Evolutionary conservation across 495 filamentous ascomycete genomes (phyloP), one percentile per base, ranked within the genome.

Genomic region (Cercophora sp.): DNA sequence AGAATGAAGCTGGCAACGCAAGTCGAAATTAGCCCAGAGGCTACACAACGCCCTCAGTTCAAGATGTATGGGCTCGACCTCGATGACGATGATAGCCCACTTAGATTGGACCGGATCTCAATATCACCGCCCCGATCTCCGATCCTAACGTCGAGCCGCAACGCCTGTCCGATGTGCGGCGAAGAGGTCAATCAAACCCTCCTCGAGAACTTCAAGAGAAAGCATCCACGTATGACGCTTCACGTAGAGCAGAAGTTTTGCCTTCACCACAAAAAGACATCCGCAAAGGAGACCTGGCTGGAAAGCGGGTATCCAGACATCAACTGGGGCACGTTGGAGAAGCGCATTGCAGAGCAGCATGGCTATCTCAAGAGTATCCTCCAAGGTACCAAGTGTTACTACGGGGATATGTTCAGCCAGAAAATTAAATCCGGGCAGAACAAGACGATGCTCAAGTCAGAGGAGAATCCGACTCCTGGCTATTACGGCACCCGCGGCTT

Each of bases 401-500:
- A 85, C 58, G 71, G 82, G 24, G 74, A 82, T 13, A 63, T 76
- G 2, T 73, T 91, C 29, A 76, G 77, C 15, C 69, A 77, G n/a
- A 78, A 63, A 2, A 65, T 89, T 41, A 78, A 79, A 31, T 65
- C 70, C 2, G 84, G 86, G 5, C 74, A 80, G 55, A 81, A 83
- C 51, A 80, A 80, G 51, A 83, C 80, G 16, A 67, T 85, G 40
- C 67, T 79, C 29, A 76, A 82, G 54, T 80, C 71, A 3, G 69
- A 77, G n/a, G 68, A 66, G 27, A 75, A 72, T 45, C 61, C 79
- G 16, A 79, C 73, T 15, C 69, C 78, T 23, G 93, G 93, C 0
- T 98, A 97, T 64, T 98, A 96, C 65, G 93, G 93, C 1, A 78
- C 85, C 1, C 77, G 86, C 46, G 93, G 93, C 0, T 74, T 87